phyloP scores from a whole-genome alignment of 176 grass and related monocot genomes.

The Raddia distichophylla region DNA sequence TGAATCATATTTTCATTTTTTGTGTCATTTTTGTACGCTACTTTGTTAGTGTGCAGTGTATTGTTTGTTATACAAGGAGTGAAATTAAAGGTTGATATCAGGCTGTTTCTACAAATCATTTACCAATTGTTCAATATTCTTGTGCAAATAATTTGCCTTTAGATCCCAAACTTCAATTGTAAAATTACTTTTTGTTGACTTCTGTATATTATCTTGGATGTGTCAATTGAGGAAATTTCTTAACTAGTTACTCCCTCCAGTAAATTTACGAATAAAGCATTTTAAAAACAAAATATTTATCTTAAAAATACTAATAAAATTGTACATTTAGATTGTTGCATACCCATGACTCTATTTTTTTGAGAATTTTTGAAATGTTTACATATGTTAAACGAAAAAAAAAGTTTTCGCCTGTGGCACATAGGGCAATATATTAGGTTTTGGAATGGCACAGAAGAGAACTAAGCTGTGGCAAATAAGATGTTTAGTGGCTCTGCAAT shows the following conservation, averaged over 20 bases:
- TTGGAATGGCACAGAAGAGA: too few relatives aligned
- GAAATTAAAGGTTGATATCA: neutral
- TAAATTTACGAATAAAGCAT: too few relatives aligned
- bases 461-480: too few relatives aligned
- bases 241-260: neutral
- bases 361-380: too few relatives aligned
- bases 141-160: constrained; percentile 10
- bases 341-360: too few relatives aligned
- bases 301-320: too few relatives aligned
- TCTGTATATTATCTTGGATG: constrained; percentile 12
- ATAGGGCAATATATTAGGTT: too few relatives aligned
- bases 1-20: neutral
- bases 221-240: constrained; percentile 29
- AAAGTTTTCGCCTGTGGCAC: too few relatives aligned
- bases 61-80: neutral
- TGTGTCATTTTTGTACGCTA: neutral
- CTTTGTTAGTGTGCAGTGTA: neutral
- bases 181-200: constrained; percentile 12
- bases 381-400: too few relatives aligned
- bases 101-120: constrained; percentile 4
- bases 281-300: too few relatives aligned
- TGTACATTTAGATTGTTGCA: too few relatives aligned
- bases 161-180: neutral
- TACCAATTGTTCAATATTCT: constrained; percentile 14
- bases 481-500: too few relatives aligned